A percentile compares a stretch with the other conserved stretches of the same genome.
Evolutionary conservation across 805 yeast genomes (phyloP).

Genomic region (Wickerhamomyces ciferrii): DNA sequence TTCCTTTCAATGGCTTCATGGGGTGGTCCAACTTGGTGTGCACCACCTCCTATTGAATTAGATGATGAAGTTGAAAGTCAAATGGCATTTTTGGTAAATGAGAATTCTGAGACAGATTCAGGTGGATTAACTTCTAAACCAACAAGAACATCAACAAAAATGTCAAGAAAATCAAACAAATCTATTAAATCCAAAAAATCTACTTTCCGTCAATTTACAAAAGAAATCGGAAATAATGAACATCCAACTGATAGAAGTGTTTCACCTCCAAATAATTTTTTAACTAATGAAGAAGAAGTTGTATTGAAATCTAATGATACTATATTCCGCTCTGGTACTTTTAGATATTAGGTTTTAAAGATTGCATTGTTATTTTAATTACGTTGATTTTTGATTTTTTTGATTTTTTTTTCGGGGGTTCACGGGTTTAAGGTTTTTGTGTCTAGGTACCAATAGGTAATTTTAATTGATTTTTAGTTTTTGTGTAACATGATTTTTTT

Average conservation of each 20-base stretch:
- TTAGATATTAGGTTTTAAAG: neutral
- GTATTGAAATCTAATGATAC: neutral
- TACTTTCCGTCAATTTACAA: neutral
- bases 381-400: neutral
- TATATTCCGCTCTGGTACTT: neutral
- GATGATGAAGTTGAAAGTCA: slow-evolving; percentile 4
- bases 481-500: neutral
- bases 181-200: neutral
- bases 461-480: too few species aligned
- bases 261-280: neutral
- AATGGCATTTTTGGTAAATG: neutral
- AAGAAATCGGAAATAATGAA: neutral
- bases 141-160: neutral
- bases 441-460: neutral
- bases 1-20: slow-evolving; percentile 22
- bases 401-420: too few species aligned
- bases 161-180: neutral
- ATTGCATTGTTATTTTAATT: neutral
- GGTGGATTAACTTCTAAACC: neutral
- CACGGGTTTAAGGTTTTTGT: neutral
- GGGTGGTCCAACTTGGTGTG: slow-evolving; percentile 50
- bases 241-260: neutral
- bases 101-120: neutral
- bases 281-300: neutral
- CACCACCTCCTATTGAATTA: slow-evolving; percentile 30